A percentile compares a stretch with the other conserved stretches of the same genome.
Conservation (phyloP, 371 early-diverging fungal genomes). For the Funneliformis caledonium region DNA sequence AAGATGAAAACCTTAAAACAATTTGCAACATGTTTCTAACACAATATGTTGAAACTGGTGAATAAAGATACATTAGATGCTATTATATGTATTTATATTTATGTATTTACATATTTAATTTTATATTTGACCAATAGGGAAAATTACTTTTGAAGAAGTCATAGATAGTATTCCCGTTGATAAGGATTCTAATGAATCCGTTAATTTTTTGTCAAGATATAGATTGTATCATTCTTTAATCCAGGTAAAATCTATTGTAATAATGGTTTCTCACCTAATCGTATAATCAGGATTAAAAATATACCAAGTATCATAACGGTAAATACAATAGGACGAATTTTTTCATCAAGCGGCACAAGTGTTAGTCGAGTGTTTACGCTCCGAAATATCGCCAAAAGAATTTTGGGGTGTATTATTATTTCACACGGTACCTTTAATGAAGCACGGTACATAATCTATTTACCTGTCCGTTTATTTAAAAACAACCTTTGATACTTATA, state of each 20-base stretch:
- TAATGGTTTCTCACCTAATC: not conserved
- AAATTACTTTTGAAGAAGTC: conserved; percentile 9
- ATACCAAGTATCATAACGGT: not conserved
- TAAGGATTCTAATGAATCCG: conserved; percentile 5
- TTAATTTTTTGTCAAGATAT: conserved; percentile 34
- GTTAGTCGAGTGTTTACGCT: conserved; percentile 16
- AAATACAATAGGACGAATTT: conserved; percentile 1
- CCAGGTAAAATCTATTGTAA: not conserved
- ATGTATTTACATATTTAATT: not conserved
- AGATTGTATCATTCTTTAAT: conserved; percentile 21
- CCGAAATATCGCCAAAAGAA: conserved; percentile 16
- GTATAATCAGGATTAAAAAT: not conserved
- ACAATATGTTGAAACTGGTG: conserved; percentile 29
- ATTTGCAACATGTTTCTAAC: conserved; percentile 25
- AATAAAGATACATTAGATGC: not conserved
- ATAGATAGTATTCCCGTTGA: conserved; percentile 31
- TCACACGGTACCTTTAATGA: conserved; percentile 35
- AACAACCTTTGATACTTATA: not conserved
- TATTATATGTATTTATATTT: not conserved
- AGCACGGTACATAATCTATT: not conserved
- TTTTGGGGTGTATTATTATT: conserved; percentile 37
- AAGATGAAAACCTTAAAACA: conserved; percentile 1
- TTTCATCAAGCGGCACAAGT: not conserved
- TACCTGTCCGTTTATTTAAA: not conserved
- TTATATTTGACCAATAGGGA: conserved; percentile 9